Evolutionary conservation across 768 basidiomycete species (phyloP), one percentile per base, ranked within the genome.

Genomic region (Leccinum pellstonianum): DNA sequence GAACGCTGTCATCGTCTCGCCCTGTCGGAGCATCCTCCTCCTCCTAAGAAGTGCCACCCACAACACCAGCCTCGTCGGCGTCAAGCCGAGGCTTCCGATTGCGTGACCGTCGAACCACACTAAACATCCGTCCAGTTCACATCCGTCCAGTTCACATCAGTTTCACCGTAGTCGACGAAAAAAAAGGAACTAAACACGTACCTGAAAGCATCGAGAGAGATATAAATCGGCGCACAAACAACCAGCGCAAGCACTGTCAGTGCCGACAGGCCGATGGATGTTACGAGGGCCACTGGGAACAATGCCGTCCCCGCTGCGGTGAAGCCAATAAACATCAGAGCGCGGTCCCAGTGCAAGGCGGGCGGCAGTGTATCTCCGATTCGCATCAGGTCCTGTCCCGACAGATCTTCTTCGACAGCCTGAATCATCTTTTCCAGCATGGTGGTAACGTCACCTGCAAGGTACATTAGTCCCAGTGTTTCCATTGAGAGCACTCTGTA

Each of bases 341-440:
- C 12, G 0, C 48, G 48, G 10, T 49, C 14, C 68, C 68, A 68
- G 19, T 68, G 68, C 25, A 69, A 56, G n/a, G 64, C 65, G 9
- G 68, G 68, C 5, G 69, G 38, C 5, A 63, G 61, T 0, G 52
- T 9, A 27, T 70, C 65, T 7, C 57, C 65, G 8, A 62, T 49
- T 8, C 61, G 60, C 58, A 62, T 58, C 23, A 69, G 55, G 15
- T 63, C 61, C 14, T 67, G 59, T 37, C 64, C 63, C 2, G 41
- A 60, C 3, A 67, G 33, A 6, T 68, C 64, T 29, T 46, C 57
- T 33, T 69, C 65, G 11, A 68, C 55, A 0, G 58, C 54, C 12
- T 48, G 50, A 55, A 68, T 59, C 65, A 69, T 59, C 51, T 69
- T 68, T 8, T 64, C 62, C 1, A 68, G 54, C 60, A 60, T 60